Percentiles rank a stretch among this genome's conserved stretches.
Conservation (phyloP, 1,284 basidiomycete species). For the Tylopilus orsonianus region DNA sequence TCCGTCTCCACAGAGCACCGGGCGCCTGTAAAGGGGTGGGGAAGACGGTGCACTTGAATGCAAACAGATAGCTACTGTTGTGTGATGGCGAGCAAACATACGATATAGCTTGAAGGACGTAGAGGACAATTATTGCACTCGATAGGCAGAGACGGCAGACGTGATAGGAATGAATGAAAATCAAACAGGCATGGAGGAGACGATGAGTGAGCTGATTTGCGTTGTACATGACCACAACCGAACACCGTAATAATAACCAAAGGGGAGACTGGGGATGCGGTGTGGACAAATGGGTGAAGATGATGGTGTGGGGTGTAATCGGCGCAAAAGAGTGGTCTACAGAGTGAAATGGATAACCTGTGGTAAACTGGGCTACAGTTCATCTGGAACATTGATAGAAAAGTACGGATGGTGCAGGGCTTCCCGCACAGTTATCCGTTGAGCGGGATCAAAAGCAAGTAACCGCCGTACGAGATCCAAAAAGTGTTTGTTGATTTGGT, state of each 20-base stretch:
- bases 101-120: conserved; percentile 32
- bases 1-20: conserved; percentile 11
- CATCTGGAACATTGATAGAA: conserved; percentile 56
- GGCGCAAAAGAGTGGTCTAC: conserved; percentile 34
- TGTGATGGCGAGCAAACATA: conserved; percentile 30
- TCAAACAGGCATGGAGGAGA: conserved; percentile 33
- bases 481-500: conserved; percentile 78
- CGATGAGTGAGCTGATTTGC: conserved; percentile 33
- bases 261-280: conserved; percentile 21
- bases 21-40: conserved; percentile 11
- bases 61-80: conserved; percentile 15
- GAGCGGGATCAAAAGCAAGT: conserved; percentile 88
- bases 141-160: conserved; percentile 24
- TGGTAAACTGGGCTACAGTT: conserved; percentile 46
- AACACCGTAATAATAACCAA: conserved; percentile 41
- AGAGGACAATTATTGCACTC: conserved; percentile 34
- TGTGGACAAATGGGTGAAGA: conserved; percentile 27
- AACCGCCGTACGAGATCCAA: conserved; percentile 85
- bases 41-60: conserved; percentile 25
- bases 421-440: conserved; percentile 83
- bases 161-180: conserved; percentile 22
- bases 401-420: conserved; percentile 90
- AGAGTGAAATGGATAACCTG: conserved; percentile 37
- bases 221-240: conserved; percentile 39
- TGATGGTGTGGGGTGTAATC: conserved; percentile 22